Evolutionary conservation across 768 basidiomycete genomes (phyloP).

Genomic region (Candolleomyces eurysporus): DNA sequence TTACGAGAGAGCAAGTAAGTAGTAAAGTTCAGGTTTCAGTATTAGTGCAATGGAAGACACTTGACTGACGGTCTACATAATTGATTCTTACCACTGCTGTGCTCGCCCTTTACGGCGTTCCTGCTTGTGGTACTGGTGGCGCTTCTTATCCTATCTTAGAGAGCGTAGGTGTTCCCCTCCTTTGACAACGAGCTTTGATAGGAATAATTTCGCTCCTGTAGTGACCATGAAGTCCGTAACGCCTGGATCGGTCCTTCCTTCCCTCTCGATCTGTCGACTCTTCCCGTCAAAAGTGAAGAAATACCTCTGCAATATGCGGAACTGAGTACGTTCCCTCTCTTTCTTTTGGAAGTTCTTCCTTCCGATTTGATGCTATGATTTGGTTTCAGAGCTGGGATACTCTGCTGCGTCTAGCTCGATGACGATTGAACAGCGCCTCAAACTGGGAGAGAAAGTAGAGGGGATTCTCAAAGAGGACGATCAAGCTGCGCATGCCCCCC

Average conservation of each 20-base stretch:
- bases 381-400: constrained; percentile 60
- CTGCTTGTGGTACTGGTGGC: background rate
- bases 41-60: too few species aligned
- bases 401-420: constrained; percentile 49
- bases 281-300: constrained; percentile 50
- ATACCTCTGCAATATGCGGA: constrained; percentile 70
- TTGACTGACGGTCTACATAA: background rate
- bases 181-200: background rate
- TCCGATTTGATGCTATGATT: background rate
- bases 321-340: constrained; percentile 44
- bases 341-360: background rate
- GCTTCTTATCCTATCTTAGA: background rate
- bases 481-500: constrained; percentile 69
- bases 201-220: constrained; percentile 20
- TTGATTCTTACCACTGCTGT: background rate
- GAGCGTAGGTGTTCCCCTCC: constrained; percentile 4
- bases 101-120: background rate
- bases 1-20: constrained; percentile 68
- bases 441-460: constrained; percentile 62
- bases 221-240: constrained; percentile 67
- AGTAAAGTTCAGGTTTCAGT: background rate
- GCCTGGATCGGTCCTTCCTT: constrained; percentile 76
- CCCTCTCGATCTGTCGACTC: constrained; percentile 58
- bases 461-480: constrained; percentile 56
- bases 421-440: constrained; percentile 59